Conservation (phyloP, 1,139 yeast species). For the Blastobotrys niveus region DNA sequence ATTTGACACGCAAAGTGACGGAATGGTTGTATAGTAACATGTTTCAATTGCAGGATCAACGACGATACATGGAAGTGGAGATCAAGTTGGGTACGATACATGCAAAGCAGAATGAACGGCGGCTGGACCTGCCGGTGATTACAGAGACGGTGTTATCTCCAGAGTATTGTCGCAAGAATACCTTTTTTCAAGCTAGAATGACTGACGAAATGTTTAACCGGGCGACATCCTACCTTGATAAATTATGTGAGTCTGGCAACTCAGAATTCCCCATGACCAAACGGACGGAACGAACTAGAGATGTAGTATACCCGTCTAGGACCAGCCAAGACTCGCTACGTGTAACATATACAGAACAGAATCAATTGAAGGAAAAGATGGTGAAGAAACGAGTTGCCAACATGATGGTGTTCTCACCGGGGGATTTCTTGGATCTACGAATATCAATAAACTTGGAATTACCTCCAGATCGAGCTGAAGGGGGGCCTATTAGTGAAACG, state of each 20-base stretch:
- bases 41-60: constrained; percentile 53
- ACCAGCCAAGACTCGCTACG: constrained; percentile 38
- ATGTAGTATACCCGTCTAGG: constrained; percentile 17
- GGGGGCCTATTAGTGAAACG: constrained; percentile 14
- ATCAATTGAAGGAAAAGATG: constrained; percentile 51
- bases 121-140: constrained; percentile 65
- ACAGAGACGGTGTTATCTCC: constrained; percentile 67
- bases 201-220: constrained; percentile 63
- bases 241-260: constrained; percentile 29
- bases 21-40: constrained; percentile 87
- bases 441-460: constrained; percentile 70
- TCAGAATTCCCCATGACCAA: constrained; percentile 14
- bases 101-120: constrained; percentile 57
- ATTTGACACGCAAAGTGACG: constrained; percentile 72
- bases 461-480: constrained; percentile 37
- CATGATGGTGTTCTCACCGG: constrained; percentile 67
- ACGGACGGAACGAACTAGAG: constrained; percentile 20
- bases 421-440: constrained; percentile 68
- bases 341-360: constrained; percentile 29
- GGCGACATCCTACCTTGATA: constrained; percentile 51
- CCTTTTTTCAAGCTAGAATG: constrained; percentile 64
- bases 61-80: constrained; percentile 70
- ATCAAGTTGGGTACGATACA: constrained; percentile 73
- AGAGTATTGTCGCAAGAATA: constrained; percentile 47
- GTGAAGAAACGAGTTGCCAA: constrained; percentile 69